A percentile compares a stretch with the other conserved stretches of the same genome.
These are phyloP conservation scores for Stachybotrys chlorohalonatus DNA, from an alignment of 2,329 filamentous ascomycete species.

Conservation along the genomic window DNA sequence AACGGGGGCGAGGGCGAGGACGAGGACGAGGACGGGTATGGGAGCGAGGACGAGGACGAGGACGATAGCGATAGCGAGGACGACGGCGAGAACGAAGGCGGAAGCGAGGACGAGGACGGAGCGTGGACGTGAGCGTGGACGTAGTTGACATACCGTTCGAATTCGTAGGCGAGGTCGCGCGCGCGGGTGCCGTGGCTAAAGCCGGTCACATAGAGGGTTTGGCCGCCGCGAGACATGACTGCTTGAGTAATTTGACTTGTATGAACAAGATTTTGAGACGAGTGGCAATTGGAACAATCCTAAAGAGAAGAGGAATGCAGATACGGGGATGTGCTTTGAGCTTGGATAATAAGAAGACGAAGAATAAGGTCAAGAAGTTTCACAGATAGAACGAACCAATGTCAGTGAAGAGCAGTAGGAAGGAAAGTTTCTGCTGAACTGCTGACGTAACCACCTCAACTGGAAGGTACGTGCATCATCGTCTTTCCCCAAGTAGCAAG, in stretches of 20 bases:
- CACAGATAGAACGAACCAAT: conserved; percentile 3
- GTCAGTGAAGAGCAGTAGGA: conserved; percentile 6
- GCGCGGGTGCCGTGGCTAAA: conserved; percentile 98
- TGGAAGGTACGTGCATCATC: not conserved
- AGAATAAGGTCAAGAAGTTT: too few species aligned
- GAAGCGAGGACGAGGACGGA: conserved; percentile 19
- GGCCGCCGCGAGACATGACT: conserved; percentile 82
- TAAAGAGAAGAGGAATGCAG: conserved; percentile 2
- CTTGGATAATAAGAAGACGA: too few species aligned
- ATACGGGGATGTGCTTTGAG: too few species aligned
- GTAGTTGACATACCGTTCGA: conserved; percentile 94
- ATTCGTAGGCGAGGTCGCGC: conserved; percentile 99
- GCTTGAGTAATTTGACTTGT: conserved; percentile 9
- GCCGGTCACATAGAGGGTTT: conserved; percentile 96
- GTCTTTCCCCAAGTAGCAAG: too few species aligned
- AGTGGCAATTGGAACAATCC: not conserved
- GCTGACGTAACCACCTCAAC: not conserved
- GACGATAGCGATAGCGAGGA: conserved; percentile 27
- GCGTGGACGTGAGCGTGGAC: conserved; percentile 25
- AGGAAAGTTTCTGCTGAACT: conserved; percentile 3
- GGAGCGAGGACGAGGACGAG: conserved; percentile 21
- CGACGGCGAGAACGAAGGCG: conserved; percentile 35
- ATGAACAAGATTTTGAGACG: not conserved
- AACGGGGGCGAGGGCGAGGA: conserved; percentile 27
- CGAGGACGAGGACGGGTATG: conserved; percentile 29